Base-by-base conservation (phyloP, 352 stramenopile species). In the Phytopythium aichiense region DNA sequence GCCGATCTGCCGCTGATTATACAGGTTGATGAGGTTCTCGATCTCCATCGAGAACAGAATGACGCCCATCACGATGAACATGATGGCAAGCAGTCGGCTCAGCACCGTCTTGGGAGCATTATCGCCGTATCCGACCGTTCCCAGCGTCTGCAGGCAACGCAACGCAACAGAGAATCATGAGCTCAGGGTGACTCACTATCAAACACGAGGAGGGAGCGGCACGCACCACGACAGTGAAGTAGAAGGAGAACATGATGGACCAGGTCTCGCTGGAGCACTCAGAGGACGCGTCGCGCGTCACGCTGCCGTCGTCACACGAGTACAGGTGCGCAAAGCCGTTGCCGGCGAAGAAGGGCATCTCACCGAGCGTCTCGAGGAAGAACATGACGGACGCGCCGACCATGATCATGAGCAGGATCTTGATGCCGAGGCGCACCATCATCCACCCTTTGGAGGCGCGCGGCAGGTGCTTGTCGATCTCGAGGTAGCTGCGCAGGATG, bases 31-130 rank as follows among this genome's bases (percentile, higher is more conserved):
- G 16, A 96, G 68, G 62, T 92, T 94, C 52, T 94, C 84, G 42
- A 94, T 94, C 70, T 96, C 85, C 74, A 92, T 91, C 0, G 87
- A 94, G 42, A 96, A 94, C 54, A 95, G 63, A 57, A 95, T 86
- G 51, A 96, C 78, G 43, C 86, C 85, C 68, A 93, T 89, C 55
- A 93, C 74, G 60, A 96, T 95, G 61, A 96, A 94, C 71, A 92
- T 87, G 68, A 96, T 94, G 13, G 79, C 84, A 33, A 95, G 75
- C 38, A 94, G 69, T 2, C 88, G 76, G 28, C 84, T 91, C n/a
- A 89, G 74, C 20, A 94, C 87, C 12, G 84, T 93, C 64, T 92
- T 81, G 28, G 88, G 87, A 1, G 83, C 54, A 46, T 94, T 93
- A 69, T 96, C 88, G 20, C 88, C 88, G 54, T 95, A 96, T 0